Base-by-base conservation (phyloP, 140 eudicot genomes). In the Senecio squalidus region DNA sequence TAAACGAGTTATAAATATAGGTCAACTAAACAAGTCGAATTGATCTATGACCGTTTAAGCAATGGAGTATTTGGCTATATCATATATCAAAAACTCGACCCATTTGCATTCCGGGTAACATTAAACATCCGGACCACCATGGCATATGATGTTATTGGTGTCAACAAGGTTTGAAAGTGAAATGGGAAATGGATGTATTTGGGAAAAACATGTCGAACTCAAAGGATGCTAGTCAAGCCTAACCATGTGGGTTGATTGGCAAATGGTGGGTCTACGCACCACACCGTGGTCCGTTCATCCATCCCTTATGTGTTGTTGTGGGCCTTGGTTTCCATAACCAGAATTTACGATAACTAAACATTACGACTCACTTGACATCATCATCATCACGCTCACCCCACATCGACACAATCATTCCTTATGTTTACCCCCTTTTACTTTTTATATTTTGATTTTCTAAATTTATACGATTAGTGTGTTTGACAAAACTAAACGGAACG, bases 221-320 rank as follows among this genome's bases (percentile, higher is more conserved):
- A 55, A 57, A 47, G 25, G 53, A 52, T 38, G 41, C 29, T 18
- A 23, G n/a, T n/a, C n/a, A n/a, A n/a, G 45, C 60, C 69, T 21
- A 50, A 53, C 71, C 75, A 70, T 51, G 69, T 70, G 63, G 38
- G 67, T 46, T 58, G 61, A 68, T 68, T 47, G 55, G 15, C 47
- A 45, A 46, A 13, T 23, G 39, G 34, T 45, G 31, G 76, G 50
- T 71, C 71, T 71, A 71, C 71, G 55, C 49, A 22, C 76, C 76
- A 33, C 63, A 63, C 60, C 9, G 70, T 62, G 71, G 76, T 63
- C 76, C 76, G 54, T 71, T 6, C 22, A 21, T 21, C 31, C 4
- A 10, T 21, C 26, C 23, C 40, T 62, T 51, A 62, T 71, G 71
- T 65, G 66, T 14, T 65, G 66, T 14, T 63, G 71, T 55, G 76